Evolutionary conservation across 75 land plant genomes (phyloP), one percentile per base, ranked within the genome.

Genomic region (Ceratopteris richardii): DNA sequence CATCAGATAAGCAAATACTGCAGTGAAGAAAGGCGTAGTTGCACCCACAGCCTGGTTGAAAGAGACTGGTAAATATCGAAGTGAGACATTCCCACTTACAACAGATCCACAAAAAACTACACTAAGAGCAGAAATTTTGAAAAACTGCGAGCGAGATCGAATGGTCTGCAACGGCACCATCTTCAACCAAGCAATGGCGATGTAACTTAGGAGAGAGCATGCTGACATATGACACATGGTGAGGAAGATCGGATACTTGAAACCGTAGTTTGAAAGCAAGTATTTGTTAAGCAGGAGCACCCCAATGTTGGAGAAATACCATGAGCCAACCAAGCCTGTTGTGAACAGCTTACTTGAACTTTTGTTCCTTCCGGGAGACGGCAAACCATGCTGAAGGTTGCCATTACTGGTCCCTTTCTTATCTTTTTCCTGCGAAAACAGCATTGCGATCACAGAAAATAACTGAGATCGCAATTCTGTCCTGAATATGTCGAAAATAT

Each of bases 171-270:
- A 58, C 0, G 90, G 94, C 51, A 80, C 94, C 53, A 82, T 16
- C 66, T 82, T 81, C 41, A 88, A 29, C 72, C 82, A 68, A 16
- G 64, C 80, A 24, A 88, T 80, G 48, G 83, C 79, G 29, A 85
- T 36, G 69, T 82, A 82, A 63, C 90, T 85, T 52, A 82, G 64
- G 11, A 80, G 24, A 1, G 90, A 74, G 59, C 94, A 88, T 19
- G 94, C 94, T 7, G 79, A 65, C 94, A 88, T 88, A 62, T 88
- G 94, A 64, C 94, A 88, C 94, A 88, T 85, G 30, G 94, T 88
- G 19, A 88, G 74, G 58, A 88, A 85, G 65, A 88, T 82, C 1
- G 94, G 94, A 75, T 67, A 88, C 44, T 60, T 65, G 76, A 88
- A 88, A 21, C 90, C 94, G 62, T 85, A 88, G 58, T 82, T 88